A percentile compares a stretch with the other conserved stretches of the same genome.
Evolutionary conservation across 345 rosid species (phyloP).

Genomic region (Eucalyptus tenuipes): DNA sequence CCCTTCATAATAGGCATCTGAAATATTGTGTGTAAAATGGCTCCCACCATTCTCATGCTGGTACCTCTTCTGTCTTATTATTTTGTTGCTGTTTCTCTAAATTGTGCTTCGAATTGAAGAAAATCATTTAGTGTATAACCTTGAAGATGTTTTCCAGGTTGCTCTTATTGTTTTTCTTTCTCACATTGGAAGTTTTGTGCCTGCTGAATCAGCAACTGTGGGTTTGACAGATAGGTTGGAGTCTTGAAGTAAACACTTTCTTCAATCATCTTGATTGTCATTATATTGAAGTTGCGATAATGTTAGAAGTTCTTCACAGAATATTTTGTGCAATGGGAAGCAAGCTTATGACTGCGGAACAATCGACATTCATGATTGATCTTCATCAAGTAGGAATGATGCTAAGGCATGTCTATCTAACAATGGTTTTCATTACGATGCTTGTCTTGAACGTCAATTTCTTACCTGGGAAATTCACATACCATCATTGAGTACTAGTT

Average conservation of each 20-base stretch:
- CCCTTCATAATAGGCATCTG: background rate
- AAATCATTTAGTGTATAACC: background rate
- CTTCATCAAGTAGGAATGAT: slow-evolving; percentile 98
- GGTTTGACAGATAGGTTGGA: slow-evolving; percentile 91
- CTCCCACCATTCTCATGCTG: background rate
- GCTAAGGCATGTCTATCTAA: slow-evolving; percentile 45
- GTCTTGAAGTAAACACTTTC: background rate
- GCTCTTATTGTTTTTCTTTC: slow-evolving; percentile 93
- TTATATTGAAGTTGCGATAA: background rate
- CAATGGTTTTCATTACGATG: background rate
- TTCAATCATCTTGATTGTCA: background rate
- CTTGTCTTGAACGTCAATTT: background rate
- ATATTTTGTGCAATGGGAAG: slow-evolving; percentile 95
- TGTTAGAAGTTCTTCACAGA: slow-evolving; percentile 23
- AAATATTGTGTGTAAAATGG: background rate
- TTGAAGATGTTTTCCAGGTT: slow-evolving; percentile 36
- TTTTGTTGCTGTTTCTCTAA: background rate
- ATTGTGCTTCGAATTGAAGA: background rate
- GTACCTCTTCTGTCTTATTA: background rate
- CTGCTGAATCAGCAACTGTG: slow-evolving; percentile 88
- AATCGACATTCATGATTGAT: slow-evolving; percentile 96
- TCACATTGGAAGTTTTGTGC: slow-evolving; percentile 97
- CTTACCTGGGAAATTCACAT: background rate
- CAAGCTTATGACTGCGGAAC: slow-evolving; percentile 84
- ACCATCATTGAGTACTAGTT: background rate